A percentile compares a stretch with the other conserved stretches of the same genome.
Conservation (phyloP, 176 grass and related monocot genomes). For the Guadua angustifolia region DNA sequence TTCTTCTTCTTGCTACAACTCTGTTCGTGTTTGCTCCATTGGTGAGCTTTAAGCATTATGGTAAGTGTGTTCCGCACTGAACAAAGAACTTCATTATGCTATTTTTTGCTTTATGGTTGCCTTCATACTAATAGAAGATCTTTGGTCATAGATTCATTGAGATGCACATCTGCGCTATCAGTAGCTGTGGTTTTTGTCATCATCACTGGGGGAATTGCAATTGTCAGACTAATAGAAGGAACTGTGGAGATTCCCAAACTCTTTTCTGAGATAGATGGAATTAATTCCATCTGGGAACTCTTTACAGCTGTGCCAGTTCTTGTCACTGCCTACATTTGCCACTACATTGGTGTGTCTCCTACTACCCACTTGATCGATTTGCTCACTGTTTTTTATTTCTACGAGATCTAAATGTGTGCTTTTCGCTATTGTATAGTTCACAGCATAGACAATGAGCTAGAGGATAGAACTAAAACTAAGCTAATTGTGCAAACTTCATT, state of each 20-base stretch:
- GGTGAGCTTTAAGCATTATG: constrained; percentile 75
- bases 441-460: constrained; percentile 78
- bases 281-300: constrained; percentile 63
- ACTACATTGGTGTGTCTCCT: constrained; percentile 77
- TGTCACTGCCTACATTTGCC: constrained; percentile 93
- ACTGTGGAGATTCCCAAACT: constrained; percentile 69
- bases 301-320: constrained; percentile 92
- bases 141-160: constrained; percentile 70
- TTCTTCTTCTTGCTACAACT: constrained; percentile 74
- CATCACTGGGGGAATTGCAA: constrained; percentile 72
- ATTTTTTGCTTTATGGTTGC: not conserved
- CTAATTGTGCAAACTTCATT: constrained; percentile 77
- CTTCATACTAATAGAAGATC: constrained; percentile 27
- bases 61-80: constrained; percentile 49
- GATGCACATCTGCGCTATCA: constrained; percentile 84
- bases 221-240: constrained; percentile 65
- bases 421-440: constrained; percentile 70
- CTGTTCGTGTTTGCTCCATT: constrained; percentile 82
- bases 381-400: not conserved
- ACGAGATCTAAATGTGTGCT: not conserved
- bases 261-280: constrained; percentile 65
- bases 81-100: not conserved
- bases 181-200: constrained; percentile 88
- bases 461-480: constrained; percentile 67
- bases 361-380: not conserved